These are phyloP conservation scores for Leishmania aethiopica DNA, from an alignment of 208 protist genomes.

Conservation along the genomic window DNA sequence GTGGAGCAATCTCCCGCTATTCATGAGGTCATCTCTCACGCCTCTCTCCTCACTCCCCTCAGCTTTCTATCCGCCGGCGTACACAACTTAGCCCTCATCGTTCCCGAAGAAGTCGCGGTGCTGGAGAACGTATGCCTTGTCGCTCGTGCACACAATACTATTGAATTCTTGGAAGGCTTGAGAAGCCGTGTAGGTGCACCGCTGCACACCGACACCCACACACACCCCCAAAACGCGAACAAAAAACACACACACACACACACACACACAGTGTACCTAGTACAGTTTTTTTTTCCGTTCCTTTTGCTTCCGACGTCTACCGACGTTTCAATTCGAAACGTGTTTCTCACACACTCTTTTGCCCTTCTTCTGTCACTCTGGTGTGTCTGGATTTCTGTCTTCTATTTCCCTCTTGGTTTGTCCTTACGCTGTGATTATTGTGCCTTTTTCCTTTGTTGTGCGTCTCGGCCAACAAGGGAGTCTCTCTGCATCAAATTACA, in stretches of 20 bases:
- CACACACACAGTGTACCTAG: not conserved
- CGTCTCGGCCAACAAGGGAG: not conserved
- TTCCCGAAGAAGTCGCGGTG: not conserved
- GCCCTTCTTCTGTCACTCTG: not conserved
- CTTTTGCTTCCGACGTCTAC: not conserved
- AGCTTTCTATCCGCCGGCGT: not conserved
- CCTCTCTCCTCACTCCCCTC: not conserved
- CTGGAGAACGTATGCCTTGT: not conserved
- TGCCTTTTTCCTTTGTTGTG: not conserved
- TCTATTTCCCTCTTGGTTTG: not conserved
- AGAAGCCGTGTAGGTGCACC: not conserved
- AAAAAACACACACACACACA: not conserved
- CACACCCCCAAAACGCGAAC: not conserved
- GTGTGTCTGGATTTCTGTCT: not conserved
- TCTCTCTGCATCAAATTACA: not conserved
- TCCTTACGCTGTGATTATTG: conserved; percentile 5
- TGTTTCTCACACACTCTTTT: not conserved
- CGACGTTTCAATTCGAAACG: not conserved
- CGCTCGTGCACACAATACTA: not conserved
- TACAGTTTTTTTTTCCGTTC: not conserved
- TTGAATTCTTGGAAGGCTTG: not conserved
- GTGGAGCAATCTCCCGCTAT: not conserved
- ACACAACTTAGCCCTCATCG: conserved; percentile 5
- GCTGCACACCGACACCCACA: not conserved
- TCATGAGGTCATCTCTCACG: not conserved